Base-by-base conservation (phyloP, 768 basidiomycete species). In the Calocera cornea region DNA sequence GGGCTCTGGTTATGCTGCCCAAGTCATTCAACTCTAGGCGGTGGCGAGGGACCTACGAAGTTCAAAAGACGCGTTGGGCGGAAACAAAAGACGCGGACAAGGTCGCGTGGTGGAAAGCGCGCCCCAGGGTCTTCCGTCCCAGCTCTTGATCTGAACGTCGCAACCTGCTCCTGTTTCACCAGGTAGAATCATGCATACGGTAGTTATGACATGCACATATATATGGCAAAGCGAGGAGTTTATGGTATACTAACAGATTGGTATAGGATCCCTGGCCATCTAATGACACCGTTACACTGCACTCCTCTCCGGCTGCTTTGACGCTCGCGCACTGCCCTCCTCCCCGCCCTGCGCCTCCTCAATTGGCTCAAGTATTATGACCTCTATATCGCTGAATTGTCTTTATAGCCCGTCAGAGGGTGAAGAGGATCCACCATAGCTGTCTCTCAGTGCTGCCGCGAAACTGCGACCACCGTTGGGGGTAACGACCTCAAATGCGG, bases 21-120 rank as follows among this genome's bases (percentile, higher is more conserved):
- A 16, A 33, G 11, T 11, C 54, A 33, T 33, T 2, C 31, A 60
- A 60, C 54, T 29, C 14, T 33, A 14, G 54, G 2, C 2, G 31
- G 54, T 60, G 54, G 54, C 54, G 54, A 60, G 54, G 31, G 54
- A 60, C 22, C 27, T 14, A 22, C 14, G 27, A 33, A 60, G 16
- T 60, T 60, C 54, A 60, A 60, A 27, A 60, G 54, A 60, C 54
- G 54, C 54, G 54, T 60, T 33, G 24, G 11, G 54, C 31, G 54
- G 54, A 33, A 60, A 19, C 54, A 60, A 60, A 60, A 47, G 19
- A 47, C 44, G 44, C 31, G 31, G 54, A 27, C 22, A 60, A 60
- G 54, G 54, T 60, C 54, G 54, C 54, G 54, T 60, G 54, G 54
- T 24, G 19, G 11, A 41, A 41, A 41, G 19, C 40, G 40, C 40